These are phyloP conservation scores for Malassezia vespertilionis DNA, from an alignment of 1,284 basidiomycete species.

Conservation along the genomic window DNA sequence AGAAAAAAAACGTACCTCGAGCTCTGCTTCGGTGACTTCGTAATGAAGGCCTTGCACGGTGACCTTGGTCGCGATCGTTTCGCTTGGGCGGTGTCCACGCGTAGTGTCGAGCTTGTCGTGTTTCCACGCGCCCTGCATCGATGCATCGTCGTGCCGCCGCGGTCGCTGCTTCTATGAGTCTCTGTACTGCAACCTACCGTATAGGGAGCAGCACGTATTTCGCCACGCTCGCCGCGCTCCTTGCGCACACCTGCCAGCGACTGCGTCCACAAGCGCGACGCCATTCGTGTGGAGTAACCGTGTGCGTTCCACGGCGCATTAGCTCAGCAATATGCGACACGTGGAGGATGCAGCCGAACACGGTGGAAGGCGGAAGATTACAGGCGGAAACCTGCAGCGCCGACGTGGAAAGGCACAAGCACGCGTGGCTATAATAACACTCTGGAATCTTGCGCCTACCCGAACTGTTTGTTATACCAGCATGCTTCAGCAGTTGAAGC, in stretches of 20 bases:
- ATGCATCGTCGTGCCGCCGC: neutral
- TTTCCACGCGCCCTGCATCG: conserved; percentile 2
- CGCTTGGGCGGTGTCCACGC: neutral
- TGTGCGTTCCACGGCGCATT: neutral
- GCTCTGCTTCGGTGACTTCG: neutral
- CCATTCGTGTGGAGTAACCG: neutral
- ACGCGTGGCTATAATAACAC: neutral
- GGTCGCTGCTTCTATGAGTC: neutral
- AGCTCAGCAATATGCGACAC: neutral
- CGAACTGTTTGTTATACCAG: neutral
- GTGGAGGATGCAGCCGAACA: conserved; percentile 11
- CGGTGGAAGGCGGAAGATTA: conserved; percentile 16
- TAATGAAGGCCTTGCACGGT: conserved; percentile 4
- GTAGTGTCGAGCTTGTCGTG: conserved; percentile 4
- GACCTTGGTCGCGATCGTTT: conserved; percentile 1
- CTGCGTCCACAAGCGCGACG: conserved; percentile 5
- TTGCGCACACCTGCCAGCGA: conserved; percentile 5
- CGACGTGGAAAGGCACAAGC: conserved; percentile 15
- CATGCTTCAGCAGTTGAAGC: conserved; percentile 10
- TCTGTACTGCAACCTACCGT: neutral
- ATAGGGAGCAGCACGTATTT: neutral
- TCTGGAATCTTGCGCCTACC: neutral
- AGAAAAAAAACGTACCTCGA: neutral
- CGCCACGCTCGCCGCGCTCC: neutral
- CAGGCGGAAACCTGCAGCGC: conserved; percentile 3